A percentile compares a stretch with the other conserved stretches of the same genome.
Evolutionary conservation across 768 basidiomycete species (phyloP).

Genomic region (Termitomyces sp.): DNA sequence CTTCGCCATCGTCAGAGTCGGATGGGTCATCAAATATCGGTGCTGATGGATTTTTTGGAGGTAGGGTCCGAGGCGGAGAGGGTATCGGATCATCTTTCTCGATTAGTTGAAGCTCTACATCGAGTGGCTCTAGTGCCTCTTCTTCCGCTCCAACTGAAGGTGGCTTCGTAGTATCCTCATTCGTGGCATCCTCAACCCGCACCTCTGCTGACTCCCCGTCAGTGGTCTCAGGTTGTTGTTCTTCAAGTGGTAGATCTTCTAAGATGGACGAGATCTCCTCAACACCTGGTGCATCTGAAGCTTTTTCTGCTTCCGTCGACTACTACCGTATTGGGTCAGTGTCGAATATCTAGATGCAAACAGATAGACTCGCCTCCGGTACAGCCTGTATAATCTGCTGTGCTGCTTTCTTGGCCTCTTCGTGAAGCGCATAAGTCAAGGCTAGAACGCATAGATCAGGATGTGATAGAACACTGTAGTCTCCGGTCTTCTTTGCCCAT

Average conservation of each 20-base stretch:
- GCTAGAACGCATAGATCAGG: constrained; percentile 90
- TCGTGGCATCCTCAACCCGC: constrained; percentile 1
- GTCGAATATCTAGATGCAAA: background rate
- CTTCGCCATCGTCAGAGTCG: constrained; percentile 76
- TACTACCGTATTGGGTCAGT: constrained; percentile 26
- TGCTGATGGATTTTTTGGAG: constrained; percentile 11
- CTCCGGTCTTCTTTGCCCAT: constrained; percentile 93
- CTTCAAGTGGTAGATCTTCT: constrained; percentile 12
- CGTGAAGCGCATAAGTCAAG: constrained; percentile 74
- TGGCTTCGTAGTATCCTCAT: constrained; percentile 11
- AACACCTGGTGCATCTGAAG: constrained; percentile 3
- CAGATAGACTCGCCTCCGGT: constrained; percentile 18
- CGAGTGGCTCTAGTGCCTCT: constrained; percentile 31
- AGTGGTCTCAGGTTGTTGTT: constrained; percentile 10
- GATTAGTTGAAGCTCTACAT: constrained; percentile 38
- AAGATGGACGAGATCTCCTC: constrained; percentile 11
- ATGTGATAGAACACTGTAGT: constrained; percentile 87
- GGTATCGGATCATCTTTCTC: constrained; percentile 17
- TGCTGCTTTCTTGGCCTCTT: constrained; percentile 38
- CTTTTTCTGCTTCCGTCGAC: constrained; percentile 11
- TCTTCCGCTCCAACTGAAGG: constrained; percentile 16
- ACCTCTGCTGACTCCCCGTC: constrained; percentile 4
- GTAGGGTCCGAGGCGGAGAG: constrained; percentile 1
- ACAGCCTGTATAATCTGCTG: constrained; percentile 17
- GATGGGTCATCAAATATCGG: constrained; percentile 72